Percentiles rank a stretch among this genome's conserved stretches.
These are phyloP conservation scores for Dentipellis sp. DNA, from an alignment of 768 basidiomycete species.

Conservation along the genomic window DNA sequence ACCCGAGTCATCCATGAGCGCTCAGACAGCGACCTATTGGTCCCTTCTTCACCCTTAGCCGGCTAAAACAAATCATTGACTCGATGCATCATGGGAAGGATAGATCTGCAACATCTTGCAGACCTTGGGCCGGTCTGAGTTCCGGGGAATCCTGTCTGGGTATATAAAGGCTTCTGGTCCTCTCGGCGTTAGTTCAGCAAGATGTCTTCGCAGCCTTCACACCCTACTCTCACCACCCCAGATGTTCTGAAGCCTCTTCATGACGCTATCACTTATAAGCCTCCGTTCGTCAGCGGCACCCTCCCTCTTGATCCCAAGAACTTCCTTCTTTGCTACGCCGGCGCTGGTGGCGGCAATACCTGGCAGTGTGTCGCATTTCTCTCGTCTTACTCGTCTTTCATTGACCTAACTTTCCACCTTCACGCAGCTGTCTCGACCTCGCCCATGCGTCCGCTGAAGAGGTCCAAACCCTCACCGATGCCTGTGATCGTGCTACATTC, in stretches of 20 bases:
- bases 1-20: too few relatives aligned
- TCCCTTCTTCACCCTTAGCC: too few relatives aligned
- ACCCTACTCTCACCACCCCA: background rate
- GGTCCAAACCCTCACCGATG: slow-evolving; percentile 21
- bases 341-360: too few relatives aligned
- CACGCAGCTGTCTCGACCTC: slow-evolving; percentile 3
- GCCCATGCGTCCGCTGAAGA: slow-evolving; percentile 1
- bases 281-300: slow-evolving; percentile 9
- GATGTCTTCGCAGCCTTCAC: too few relatives aligned
- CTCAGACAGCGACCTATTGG: too few relatives aligned
- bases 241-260: background rate
- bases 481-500: slow-evolving; percentile 34
- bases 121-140: too few relatives aligned
- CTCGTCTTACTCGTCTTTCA: background rate
- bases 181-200: too few relatives aligned
- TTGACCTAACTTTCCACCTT: background rate
- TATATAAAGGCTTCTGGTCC: too few relatives aligned
- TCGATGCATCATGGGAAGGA: too few relatives aligned
- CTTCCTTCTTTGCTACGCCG: slow-evolving; percentile 8
- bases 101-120: too few relatives aligned
- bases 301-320: slow-evolving; percentile 1
- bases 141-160: too few relatives aligned
- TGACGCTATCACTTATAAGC: slow-evolving; percentile 4
- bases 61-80: too few relatives aligned
- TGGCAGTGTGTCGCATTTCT: background rate